phyloP scores from a whole-genome alignment of 139 green algal genomes.

The Chlamydomonas applanata region DNA sequence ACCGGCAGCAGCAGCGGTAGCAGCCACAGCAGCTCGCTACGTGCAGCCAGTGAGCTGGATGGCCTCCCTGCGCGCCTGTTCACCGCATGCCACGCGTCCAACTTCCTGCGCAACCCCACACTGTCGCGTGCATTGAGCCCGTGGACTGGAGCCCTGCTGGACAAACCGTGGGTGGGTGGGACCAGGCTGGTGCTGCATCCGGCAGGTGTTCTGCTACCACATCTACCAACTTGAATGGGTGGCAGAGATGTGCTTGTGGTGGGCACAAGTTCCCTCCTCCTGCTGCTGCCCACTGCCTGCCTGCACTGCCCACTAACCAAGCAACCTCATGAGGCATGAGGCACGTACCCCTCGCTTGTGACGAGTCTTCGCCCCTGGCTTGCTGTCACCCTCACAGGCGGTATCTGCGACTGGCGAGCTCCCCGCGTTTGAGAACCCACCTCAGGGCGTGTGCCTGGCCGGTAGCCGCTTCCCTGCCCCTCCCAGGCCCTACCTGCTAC shows the following conservation, averaged over 20 bases:
- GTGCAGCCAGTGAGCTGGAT: neutral
- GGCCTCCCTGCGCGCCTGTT: conserved; percentile 10
- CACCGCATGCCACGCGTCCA: conserved; percentile 16
- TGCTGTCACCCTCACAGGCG: neutral
- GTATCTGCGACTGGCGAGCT: neutral
- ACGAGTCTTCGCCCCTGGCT: too few relatives aligned
- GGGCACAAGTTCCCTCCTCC: neutral
- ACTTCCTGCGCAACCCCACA: conserved; percentile 37
- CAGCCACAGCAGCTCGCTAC: neutral
- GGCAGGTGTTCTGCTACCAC: too few relatives aligned
- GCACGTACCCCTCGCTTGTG: too few relatives aligned
- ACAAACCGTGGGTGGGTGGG: neutral
- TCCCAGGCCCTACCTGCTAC: neutral
- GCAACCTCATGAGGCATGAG: too few relatives aligned
- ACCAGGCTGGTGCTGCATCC: too few relatives aligned
- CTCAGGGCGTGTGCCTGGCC: neutral
- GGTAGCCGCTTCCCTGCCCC: neutral
- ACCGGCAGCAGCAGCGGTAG: too few relatives aligned
- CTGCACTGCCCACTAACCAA: too few relatives aligned
- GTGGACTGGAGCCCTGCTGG: neutral
- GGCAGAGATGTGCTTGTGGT: too few relatives aligned
- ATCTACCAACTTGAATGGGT: too few relatives aligned
- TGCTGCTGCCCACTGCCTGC: too few relatives aligned
- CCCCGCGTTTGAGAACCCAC: conserved; percentile 6
- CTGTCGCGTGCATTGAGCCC: neutral